Conservation (phyloP, 2,329 filamentous ascomycete genomes). For the Plenodomus tracheiphilus region DNA sequence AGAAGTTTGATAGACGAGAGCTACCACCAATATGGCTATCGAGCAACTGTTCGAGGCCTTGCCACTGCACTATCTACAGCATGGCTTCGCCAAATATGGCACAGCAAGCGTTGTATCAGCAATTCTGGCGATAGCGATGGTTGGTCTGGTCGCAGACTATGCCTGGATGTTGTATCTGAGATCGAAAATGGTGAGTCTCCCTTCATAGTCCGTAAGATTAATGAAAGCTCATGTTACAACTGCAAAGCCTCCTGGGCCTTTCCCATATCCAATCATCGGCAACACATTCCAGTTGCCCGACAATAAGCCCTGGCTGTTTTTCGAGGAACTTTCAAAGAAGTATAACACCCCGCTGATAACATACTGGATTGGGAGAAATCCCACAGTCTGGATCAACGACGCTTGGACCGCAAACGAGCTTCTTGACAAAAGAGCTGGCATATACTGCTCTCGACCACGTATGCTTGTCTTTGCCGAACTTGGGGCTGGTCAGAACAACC, state of each 20-base stretch:
- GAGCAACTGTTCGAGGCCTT: conserved; percentile 34
- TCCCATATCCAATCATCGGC: conserved; percentile 58
- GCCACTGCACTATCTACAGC: conserved; percentile 33
- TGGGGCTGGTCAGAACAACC: conserved; percentile 39
- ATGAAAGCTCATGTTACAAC: no score
- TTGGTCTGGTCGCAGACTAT: conserved; percentile 49
- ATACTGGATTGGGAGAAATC: conserved; percentile 55
- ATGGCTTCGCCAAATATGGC: conserved; percentile 38
- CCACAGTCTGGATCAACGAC: conserved; percentile 50
- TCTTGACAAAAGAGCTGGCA: conserved; percentile 55
- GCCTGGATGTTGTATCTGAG: conserved; percentile 55
- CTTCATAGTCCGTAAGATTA: no score
- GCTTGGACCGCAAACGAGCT: conserved; percentile 56
- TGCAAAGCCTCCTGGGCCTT: conserved; percentile 56
- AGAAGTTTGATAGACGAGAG: background rate
- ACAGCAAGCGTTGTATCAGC: conserved; percentile 25
- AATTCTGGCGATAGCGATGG: conserved; percentile 21
- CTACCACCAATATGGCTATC: conserved; percentile 29
- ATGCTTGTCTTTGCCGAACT: conserved; percentile 52
- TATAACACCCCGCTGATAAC: conserved; percentile 58
- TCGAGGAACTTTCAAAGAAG: conserved; percentile 56
- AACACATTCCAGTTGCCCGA: conserved; percentile 60
- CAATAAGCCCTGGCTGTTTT: conserved; percentile 62
- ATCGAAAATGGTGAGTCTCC: conserved; percentile 49
- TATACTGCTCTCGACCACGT: conserved; percentile 56